Percentiles rank a stretch among this genome's conserved stretches.
Evolutionary conservation across 768 basidiomycete species (phyloP).

Genomic region (Cyclocybe aegerita): DNA sequence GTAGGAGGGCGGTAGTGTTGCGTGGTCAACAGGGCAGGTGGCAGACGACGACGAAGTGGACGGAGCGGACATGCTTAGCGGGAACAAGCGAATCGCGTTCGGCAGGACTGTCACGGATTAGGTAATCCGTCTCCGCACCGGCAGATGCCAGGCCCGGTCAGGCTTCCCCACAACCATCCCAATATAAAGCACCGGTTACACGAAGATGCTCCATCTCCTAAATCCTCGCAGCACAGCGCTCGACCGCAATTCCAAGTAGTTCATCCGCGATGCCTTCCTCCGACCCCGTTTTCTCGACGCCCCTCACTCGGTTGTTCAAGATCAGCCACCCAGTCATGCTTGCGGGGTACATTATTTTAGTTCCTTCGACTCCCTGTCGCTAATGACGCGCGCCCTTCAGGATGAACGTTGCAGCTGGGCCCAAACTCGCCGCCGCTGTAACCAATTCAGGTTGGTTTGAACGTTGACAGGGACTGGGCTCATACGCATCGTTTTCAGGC

Average conservation of each 20-base stretch:
- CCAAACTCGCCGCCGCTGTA: slow-evolving; percentile 83
- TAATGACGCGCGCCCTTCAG: slow-evolving; percentile 26
- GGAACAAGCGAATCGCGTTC: not conserved
- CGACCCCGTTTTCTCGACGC: slow-evolving; percentile 63
- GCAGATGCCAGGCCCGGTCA: slow-evolving; percentile 10
- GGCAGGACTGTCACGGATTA: slow-evolving; percentile 5
- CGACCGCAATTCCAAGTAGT: too few species aligned
- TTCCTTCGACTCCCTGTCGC: not conserved
- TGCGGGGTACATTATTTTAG: slow-evolving; percentile 49
- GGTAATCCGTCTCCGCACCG: slow-evolving; percentile 13
- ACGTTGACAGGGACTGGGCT: not conserved
- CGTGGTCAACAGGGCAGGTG: slow-evolving; percentile 7
- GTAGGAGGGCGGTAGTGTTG: slow-evolving; percentile 29
- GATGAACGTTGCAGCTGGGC: slow-evolving; percentile 88
- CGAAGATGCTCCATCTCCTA: not conserved
- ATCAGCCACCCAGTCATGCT: slow-evolving; percentile 86
- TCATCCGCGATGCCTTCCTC: slow-evolving; percentile 61
- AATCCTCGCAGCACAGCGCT: too few species aligned
- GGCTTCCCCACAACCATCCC: not conserved
- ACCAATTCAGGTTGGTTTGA: slow-evolving; percentile 70
- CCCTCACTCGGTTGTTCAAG: slow-evolving; percentile 72
- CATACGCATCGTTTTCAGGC: slow-evolving; percentile 29
- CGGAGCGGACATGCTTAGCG: slow-evolving; percentile 21
- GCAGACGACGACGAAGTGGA: slow-evolving; percentile 27
- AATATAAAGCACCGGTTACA: not conserved